phyloP scores from a whole-genome alignment of 768 basidiomycete genomes.

The Tylopilus balloui region DNA sequence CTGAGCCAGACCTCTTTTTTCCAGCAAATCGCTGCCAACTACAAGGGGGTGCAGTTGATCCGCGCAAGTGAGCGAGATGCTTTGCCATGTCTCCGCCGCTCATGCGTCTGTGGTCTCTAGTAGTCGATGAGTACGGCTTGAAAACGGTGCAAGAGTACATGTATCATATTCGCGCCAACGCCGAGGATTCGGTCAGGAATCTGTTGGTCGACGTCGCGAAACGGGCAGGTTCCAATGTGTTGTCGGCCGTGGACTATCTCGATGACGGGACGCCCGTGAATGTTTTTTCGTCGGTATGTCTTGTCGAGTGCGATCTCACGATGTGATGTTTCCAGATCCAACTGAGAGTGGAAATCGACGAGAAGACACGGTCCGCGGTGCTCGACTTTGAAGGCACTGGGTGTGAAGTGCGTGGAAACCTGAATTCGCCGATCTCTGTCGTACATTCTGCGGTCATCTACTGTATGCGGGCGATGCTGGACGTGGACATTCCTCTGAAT shows the following conservation, averaged over 20 bases:
- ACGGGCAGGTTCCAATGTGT: conserved; percentile 58
- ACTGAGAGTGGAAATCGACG: conserved; percentile 74
- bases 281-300: not conserved
- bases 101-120: conserved; percentile 32
- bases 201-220: conserved; percentile 72
- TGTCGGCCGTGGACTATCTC: conserved; percentile 76
- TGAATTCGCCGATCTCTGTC: conserved; percentile 82
- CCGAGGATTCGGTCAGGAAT: conserved; percentile 80
- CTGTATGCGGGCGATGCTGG: conserved; percentile 83
- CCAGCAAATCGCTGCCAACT: conserved; percentile 95
- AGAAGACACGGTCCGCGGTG: conserved; percentile 66
- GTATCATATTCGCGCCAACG: conserved; percentile 85
- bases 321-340: conserved; percentile 46
- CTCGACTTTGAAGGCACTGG: conserved; percentile 86
- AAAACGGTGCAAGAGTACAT: conserved; percentile 90
- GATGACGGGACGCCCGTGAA: conserved; percentile 83
- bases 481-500: conserved; percentile 86
- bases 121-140: conserved; percentile 84
- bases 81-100: conserved; percentile 3
- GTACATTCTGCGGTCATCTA: conserved; percentile 87
- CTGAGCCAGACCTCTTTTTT: not conserved
- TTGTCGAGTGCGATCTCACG: conserved; percentile 2
- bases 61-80: conserved; percentile 55
- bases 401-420: conserved; percentile 76
- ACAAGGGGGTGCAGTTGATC: conserved; percentile 85